phyloP scores from a whole-genome alignment of 2,329 filamentous ascomycete genomes.

The Penicillium rolfsii region DNA sequence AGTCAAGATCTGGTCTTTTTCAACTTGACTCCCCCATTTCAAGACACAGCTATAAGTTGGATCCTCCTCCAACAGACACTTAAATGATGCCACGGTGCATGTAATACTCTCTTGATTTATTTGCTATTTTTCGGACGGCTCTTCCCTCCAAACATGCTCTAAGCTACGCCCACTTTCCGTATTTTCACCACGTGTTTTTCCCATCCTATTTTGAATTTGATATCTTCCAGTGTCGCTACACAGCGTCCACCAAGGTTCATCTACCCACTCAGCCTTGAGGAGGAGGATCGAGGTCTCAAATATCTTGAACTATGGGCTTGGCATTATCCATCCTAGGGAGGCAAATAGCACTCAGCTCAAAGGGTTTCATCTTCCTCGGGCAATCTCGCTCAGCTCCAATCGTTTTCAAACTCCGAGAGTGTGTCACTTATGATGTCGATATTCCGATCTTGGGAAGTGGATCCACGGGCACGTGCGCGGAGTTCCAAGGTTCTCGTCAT shows the following conservation, averaged over 20 bases:
- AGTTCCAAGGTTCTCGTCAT: neutral
- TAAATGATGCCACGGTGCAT: neutral
- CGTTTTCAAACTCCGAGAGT: neutral
- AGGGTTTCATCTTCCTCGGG: neutral
- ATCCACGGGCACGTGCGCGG: slow-evolving; percentile 2
- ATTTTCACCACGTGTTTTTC: neutral
- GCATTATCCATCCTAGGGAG: neutral
- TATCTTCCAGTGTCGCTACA: neutral
- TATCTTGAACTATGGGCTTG: neutral
- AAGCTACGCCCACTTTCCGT: neutral
- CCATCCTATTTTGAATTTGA: too few relatives aligned
- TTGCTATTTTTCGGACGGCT: neutral
- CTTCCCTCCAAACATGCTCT: neutral
- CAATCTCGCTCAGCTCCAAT: neutral
- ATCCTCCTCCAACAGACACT: neutral
- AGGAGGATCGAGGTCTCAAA: neutral
- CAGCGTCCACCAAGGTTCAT: neutral
- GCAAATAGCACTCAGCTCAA: too few relatives aligned
- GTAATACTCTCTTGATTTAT: neutral
- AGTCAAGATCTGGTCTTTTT: too few relatives aligned
- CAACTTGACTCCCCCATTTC: too few relatives aligned
- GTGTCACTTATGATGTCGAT: neutral
- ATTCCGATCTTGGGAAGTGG: neutral
- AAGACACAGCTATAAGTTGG: neutral
- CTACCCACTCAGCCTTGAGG: neutral